These are phyloP conservation scores for Cryptomeria japonica DNA, from an alignment of 75 land plant species.

Conservation along the genomic window DNA sequence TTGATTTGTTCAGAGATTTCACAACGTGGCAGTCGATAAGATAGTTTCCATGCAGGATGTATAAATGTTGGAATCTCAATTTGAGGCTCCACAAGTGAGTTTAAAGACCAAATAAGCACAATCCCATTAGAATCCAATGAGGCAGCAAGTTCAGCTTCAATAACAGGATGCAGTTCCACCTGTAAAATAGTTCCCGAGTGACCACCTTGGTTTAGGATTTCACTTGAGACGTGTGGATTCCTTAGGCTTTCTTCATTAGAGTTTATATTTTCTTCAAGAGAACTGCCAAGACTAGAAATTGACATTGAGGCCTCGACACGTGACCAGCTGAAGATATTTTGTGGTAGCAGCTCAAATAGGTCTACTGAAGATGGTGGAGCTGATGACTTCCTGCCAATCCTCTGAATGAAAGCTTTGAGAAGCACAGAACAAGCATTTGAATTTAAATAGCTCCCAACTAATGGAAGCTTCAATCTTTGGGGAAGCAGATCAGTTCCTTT, in stretches of 20 bases:
- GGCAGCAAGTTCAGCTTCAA: constrained; percentile 64
- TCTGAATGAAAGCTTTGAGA: constrained; percentile 53
- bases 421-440: constrained; percentile 19
- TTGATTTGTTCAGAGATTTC: constrained; percentile 9
- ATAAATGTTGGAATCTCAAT: constrained; percentile 25
- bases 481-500: constrained; percentile 29
- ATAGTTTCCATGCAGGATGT: constrained; percentile 59
- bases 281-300: constrained; percentile 26
- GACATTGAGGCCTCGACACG: constrained; percentile 39
- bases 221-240: constrained; percentile 22
- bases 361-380: constrained; percentile 68
- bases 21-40: constrained; percentile 33
- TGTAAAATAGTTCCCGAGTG: constrained; percentile 64
- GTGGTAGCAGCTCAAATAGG: constrained; percentile 56
- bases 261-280: constrained; percentile 1
- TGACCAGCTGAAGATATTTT: constrained; percentile 55
- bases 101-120: constrained; percentile 73
- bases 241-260: constrained; percentile 14
- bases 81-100: constrained; percentile 26
- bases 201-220: constrained; percentile 51
- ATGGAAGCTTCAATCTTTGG: background rate
- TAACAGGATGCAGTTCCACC: constrained; percentile 69
- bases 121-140: constrained; percentile 76
- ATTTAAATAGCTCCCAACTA: constrained; percentile 7
- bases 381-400: constrained; percentile 30